These are phyloP conservation scores for Apocynum venetum DNA, from an alignment of 257 asterid species.

Conservation along the genomic window DNA sequence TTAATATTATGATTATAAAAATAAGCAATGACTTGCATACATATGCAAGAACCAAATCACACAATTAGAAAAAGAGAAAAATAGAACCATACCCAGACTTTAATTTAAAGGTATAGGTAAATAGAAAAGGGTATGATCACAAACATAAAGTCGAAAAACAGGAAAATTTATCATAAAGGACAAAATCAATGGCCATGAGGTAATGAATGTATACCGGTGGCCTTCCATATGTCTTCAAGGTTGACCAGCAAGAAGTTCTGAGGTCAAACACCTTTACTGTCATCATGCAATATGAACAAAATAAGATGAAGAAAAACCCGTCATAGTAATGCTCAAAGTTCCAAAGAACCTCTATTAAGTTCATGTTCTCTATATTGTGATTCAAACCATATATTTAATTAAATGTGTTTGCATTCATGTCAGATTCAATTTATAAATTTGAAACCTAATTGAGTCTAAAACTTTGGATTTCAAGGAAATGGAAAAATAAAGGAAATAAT, in stretches of 20 bases:
- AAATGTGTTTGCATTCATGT: background rate
- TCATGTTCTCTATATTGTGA: background rate
- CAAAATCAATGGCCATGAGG: conserved; percentile 13
- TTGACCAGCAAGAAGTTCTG: conserved; percentile 76
- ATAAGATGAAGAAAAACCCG: conserved; percentile 20
- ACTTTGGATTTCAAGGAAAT: background rate
- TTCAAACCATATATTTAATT: background rate
- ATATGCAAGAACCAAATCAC: background rate
- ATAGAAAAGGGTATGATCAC: background rate
- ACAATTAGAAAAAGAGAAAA: background rate
- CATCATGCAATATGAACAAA: conserved; percentile 20
- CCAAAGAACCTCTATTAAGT: background rate
- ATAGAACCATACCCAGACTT: background rate
- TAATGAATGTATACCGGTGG: conserved; percentile 65
- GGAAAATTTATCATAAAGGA: conserved; percentile 2
- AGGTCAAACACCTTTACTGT: conserved; percentile 91
- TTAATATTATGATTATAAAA: background rate
- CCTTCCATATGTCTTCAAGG: conserved; percentile 90
- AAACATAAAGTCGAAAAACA: conserved; percentile 1
- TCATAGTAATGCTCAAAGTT: conserved; percentile 10
- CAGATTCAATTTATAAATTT: too few relatives aligned
- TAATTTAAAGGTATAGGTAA: background rate
- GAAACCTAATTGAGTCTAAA: too few relatives aligned
- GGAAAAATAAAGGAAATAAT: background rate
- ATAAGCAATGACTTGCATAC: background rate